These are phyloP conservation scores for Salvia splendens DNA, from an alignment of 257 asterid genomes.

Conservation along the genomic window DNA sequence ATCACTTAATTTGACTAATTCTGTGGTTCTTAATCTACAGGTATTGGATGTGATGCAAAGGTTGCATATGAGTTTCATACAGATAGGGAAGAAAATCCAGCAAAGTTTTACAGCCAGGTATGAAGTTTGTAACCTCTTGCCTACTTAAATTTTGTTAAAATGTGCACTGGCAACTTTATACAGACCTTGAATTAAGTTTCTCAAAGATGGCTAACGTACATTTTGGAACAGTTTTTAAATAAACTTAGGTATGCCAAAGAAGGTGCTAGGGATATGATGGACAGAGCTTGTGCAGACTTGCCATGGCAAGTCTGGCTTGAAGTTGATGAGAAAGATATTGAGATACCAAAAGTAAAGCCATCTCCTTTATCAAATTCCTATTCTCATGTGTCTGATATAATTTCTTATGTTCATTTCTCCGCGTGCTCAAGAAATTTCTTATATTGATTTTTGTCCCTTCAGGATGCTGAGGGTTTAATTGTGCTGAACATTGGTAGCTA, in stretches of 20 bases:
- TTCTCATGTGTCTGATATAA: background rate
- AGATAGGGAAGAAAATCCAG: slow-evolving; percentile 78
- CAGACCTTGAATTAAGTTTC: slow-evolving; percentile 24
- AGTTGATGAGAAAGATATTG: slow-evolving; percentile 71
- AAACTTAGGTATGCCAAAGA: slow-evolving; percentile 84
- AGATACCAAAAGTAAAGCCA: slow-evolving; percentile 62
- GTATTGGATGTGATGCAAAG: slow-evolving; percentile 91
- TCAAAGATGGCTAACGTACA: slow-evolving; percentile 36
- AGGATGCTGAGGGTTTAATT: slow-evolving; percentile 87
- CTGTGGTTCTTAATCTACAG: slow-evolving; percentile 40
- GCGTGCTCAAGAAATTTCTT: slow-evolving; percentile 15
- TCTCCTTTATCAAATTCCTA: slow-evolving; percentile 4
- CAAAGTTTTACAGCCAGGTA: slow-evolving; percentile 76
- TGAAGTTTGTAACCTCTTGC: slow-evolving; percentile 16
- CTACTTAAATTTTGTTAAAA: slow-evolving; percentile 4
- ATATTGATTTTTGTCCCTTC: slow-evolving; percentile 28
- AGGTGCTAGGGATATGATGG: slow-evolving; percentile 91
- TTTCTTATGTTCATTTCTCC: background rate
- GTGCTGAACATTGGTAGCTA: slow-evolving; percentile 91
- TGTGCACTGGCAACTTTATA: slow-evolving; percentile 11
- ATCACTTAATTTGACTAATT: slow-evolving; percentile 21
- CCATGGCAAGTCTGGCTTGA: slow-evolving; percentile 97
- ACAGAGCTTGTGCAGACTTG: slow-evolving; percentile 86
- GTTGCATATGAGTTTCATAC: slow-evolving; percentile 84
- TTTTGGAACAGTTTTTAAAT: slow-evolving; percentile 64